A percentile compares a stretch with the other conserved stretches of the same genome.
These are phyloP conservation scores for Macrolepiota fuliginosa DNA, from an alignment of 768 basidiomycete genomes.

Conservation along the genomic window DNA sequence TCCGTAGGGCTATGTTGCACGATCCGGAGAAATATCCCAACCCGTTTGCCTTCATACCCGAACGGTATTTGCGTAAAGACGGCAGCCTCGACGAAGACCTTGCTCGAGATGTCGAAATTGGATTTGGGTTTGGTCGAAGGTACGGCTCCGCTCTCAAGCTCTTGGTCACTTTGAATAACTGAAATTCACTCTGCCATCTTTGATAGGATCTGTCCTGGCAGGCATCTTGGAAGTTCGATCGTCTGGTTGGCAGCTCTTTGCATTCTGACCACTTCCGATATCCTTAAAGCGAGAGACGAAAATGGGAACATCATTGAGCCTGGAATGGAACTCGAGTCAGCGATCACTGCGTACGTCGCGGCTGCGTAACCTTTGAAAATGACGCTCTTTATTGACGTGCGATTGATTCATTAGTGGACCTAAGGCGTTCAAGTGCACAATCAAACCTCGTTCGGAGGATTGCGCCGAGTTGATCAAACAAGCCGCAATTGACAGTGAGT, in stretches of 20 bases:
- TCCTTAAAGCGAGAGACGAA: conserved; percentile 38
- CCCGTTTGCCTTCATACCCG: conserved; percentile 46
- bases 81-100: conserved; percentile 26
- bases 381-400: neutral
- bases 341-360: conserved; percentile 10
- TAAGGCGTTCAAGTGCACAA: conserved; percentile 44
- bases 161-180: neutral
- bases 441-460: conserved; percentile 41
- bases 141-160: conserved; percentile 20
- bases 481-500: conserved; percentile 21
- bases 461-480: conserved; percentile 27
- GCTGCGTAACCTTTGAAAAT: neutral
- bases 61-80: conserved; percentile 41
- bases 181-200: conserved; percentile 2
- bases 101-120: conserved; percentile 32
- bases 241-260: conserved; percentile 42
- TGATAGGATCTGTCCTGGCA: conserved; percentile 51
- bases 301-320: conserved; percentile 38
- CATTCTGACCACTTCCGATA: conserved; percentile 42
- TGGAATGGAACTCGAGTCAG: conserved; percentile 21
- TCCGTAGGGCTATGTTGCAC: conserved; percentile 37
- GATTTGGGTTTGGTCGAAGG: conserved; percentile 61
- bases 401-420: conserved; percentile 39
- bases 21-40: conserved; percentile 38
- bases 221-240: conserved; percentile 43